Evolutionary conservation across 78 protist genomes (phyloP), one percentile per base, ranked within the genome.

Genomic region (Dictyostelium intermedium): DNA sequence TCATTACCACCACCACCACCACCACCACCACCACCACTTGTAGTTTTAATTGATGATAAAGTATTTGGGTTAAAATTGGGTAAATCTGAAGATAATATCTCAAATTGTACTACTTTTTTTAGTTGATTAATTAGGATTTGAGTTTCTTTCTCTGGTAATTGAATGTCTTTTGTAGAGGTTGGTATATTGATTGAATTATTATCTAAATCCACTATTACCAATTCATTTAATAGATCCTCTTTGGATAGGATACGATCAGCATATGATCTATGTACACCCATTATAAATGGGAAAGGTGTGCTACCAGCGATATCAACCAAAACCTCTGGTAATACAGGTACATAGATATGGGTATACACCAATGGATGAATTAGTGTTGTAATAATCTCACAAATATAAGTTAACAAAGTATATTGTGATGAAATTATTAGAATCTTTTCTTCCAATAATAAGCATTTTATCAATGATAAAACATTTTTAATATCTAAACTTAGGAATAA

Each of bases 271-370:
- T 89, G 94, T 2, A 89, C 8, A 35, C 94, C 94, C 94, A 89
- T 89, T 20, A 89, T 80, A 41, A 89, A 93, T 83, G 96, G 96
- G 60, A 85, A 87, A n/a, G 96, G 96, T 5, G 79, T 72, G 23
- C 84, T 69, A 73, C 89, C 87, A 2, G 82, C 81, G 25, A 82
- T 85, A 0, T 93, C 96, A 2, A 93, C 45, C 43, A 93, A 47
- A 9, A 69, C 25, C 32, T 85, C 96, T 74, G 96, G 96, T 69
- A 93, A 34, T 53, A 93, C 76, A 2, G 96, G 96, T 47, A 93
- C 96, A 73, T 93, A 93, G 14, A 93, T 92, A 83, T 93, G 91
- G 23, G 96, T 83, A 60, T 84, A 93, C 5, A 23, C 2, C 9
- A 91, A 61, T 83, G 92, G 92, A 74, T 83, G 73, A 6, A 91